These are phyloP conservation scores for Kwoniella newhampshirensis DNA, from an alignment of 768 basidiomycete genomes.

Conservation along the genomic window DNA sequence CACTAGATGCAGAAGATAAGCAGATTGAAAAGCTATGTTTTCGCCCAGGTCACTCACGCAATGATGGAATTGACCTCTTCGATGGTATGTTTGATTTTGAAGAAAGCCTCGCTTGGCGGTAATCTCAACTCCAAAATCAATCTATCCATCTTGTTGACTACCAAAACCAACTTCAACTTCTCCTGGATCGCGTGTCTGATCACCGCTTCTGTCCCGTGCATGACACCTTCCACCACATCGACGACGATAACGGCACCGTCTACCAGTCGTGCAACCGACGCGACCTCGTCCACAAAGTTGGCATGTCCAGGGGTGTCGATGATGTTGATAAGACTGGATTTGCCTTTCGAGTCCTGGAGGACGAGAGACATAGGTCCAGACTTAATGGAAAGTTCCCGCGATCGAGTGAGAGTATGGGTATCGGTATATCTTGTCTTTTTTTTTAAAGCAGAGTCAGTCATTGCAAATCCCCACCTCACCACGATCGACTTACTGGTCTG, in stretches of 20 bases:
- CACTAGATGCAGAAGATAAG: slow-evolving; percentile 50
- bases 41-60: slow-evolving; percentile 59
- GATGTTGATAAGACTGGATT: slow-evolving; percentile 88
- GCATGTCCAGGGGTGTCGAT: slow-evolving; percentile 98
- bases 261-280: slow-evolving; percentile 75
- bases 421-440: slow-evolving; percentile 97
- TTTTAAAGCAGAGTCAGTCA: slow-evolving; percentile 52
- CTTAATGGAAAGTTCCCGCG: slow-evolving; percentile 90
- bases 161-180: slow-evolving; percentile 80
- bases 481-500: slow-evolving; percentile 63
- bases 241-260: slow-evolving; percentile 93
- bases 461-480: not conserved
- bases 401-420: slow-evolving; percentile 82
- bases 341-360: slow-evolving; percentile 76
- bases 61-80: slow-evolving; percentile 98
- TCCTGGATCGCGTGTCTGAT: slow-evolving; percentile 88
- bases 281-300: slow-evolving; percentile 98
- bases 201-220: slow-evolving; percentile 87
- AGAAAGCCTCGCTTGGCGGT: slow-evolving; percentile 93
- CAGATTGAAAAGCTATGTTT: not conserved
- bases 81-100: slow-evolving; percentile 98
- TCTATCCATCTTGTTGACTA: slow-evolving; percentile 97
- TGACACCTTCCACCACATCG: slow-evolving; percentile 97
- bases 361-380: slow-evolving; percentile 95
- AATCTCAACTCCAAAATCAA: slow-evolving; percentile 94